Percentiles rank a stretch among this genome's conserved stretches.
Evolutionary conservation across 352 stramenopile genomes (phyloP).

Genomic region (Pythium graminicola): DNA sequence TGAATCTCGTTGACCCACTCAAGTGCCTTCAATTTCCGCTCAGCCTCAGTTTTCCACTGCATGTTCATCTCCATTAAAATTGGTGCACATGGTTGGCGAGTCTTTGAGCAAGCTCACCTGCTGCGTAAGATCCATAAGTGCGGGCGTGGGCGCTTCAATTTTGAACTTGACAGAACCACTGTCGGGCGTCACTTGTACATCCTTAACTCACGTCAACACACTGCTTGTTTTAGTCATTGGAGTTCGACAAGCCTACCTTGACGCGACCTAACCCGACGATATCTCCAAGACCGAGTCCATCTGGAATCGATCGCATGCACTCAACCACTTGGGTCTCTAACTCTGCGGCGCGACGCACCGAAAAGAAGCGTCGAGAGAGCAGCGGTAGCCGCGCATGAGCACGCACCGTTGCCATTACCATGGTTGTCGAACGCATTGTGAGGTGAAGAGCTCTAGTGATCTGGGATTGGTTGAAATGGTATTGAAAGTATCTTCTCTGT

Average conservation of each 20-base stretch:
- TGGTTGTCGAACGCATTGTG: slow-evolving; percentile 2
- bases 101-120: slow-evolving; percentile 41
- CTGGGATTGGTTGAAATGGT: slow-evolving; percentile 13
- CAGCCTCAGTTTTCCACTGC: slow-evolving; percentile 67
- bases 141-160: slow-evolving; percentile 61
- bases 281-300: slow-evolving; percentile 66
- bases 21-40: slow-evolving; percentile 39
- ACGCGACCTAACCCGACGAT: slow-evolving; percentile 72
- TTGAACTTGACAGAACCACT: slow-evolving; percentile 57
- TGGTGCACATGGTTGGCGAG: too few relatives aligned
- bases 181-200: slow-evolving; percentile 42
- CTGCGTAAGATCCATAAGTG: slow-evolving; percentile 59
- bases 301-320: slow-evolving; percentile 53
- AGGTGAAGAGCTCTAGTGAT: slow-evolving; percentile 3
- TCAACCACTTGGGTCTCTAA: slow-evolving; percentile 76
- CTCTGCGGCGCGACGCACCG: slow-evolving; percentile 53
- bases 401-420: slow-evolving; percentile 4
- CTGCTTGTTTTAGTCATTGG: not conserved
- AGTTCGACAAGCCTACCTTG: slow-evolving; percentile 36
- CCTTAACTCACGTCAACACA: slow-evolving; percentile 22
- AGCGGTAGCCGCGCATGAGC: slow-evolving; percentile 14
- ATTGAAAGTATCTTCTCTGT: not conserved
- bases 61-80: too few relatives aligned
- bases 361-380: slow-evolving; percentile 35
- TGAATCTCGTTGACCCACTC: slow-evolving; percentile 71